Base-by-base conservation (phyloP, 169 alveolate species). In the Cryptosporidium sp. region DNA sequence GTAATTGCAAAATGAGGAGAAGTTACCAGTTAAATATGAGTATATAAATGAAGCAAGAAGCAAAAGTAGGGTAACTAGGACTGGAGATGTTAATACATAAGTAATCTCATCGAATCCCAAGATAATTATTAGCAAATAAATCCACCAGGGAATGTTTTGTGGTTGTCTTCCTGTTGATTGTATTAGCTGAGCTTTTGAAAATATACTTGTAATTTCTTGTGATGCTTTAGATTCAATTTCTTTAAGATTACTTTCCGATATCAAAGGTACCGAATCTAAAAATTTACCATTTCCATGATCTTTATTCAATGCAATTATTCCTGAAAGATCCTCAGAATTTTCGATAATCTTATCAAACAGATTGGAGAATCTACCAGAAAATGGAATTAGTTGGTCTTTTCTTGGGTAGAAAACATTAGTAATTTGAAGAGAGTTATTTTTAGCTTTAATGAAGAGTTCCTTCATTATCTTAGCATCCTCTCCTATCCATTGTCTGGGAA, bases 401-500 rank as follows among this genome's bases (percentile, higher is more conserved):
- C 23, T 52, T 53, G 70, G 70, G 3, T 73, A 9, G 58, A 73
- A 73, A 0, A 73, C 58, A 8, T 53, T 56, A 3, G 68, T 73
- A 14, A 80, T 80, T 8, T 31, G 42, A 14, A 80, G 60, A 10
- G 89, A 69, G 60, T 80, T 80, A 2, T 6, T 29, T 29, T 80
- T 80, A 2, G 89, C 69, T 44, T 80, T 65, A 80, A 80, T n/a
- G 23, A 62, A 80, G 26, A 62, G 70, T 35, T 80, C 80, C n/a
- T 80, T 80, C 60, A 80, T 58, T n/a, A 6, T 42, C 21, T 37
- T 44, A 7, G 89, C 37, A n/a, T 80, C 75, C n/a, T 80, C 89
- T 44, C 89, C 89, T 37, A 80, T 80, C 89, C 89, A 80, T 65
- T 80, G 89, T 16, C 89, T 80, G 23, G 89, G 89, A 23, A 80